These are phyloP conservation scores for Phytophthora pluvialis DNA, from an alignment of 352 stramenopile species.

Conservation along the genomic window DNA sequence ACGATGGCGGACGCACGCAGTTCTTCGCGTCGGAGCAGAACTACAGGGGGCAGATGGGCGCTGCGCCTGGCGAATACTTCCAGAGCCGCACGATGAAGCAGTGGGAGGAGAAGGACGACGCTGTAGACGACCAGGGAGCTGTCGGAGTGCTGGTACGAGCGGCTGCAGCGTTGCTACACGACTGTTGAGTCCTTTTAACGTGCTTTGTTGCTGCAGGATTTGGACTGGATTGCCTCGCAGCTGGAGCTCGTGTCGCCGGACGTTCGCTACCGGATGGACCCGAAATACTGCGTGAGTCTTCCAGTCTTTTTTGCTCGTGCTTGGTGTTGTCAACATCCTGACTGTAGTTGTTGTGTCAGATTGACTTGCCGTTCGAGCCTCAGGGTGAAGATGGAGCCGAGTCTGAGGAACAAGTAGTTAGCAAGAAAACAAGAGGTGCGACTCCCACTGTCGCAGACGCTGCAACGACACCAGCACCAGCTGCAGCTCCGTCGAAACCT, in stretches of 20 bases:
- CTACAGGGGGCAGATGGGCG: slow-evolving; percentile 45
- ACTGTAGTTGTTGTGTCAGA: slow-evolving; percentile 24
- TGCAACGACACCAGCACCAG: background rate
- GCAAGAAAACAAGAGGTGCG: background rate
- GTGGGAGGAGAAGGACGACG: slow-evolving; percentile 67
- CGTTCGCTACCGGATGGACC: slow-evolving; percentile 71
- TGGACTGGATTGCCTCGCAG: slow-evolving; percentile 70
- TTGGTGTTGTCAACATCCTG: background rate
- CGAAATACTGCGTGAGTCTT: slow-evolving; percentile 76
- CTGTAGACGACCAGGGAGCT: slow-evolving; percentile 29
- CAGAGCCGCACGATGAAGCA: slow-evolving; percentile 68
- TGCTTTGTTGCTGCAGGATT: slow-evolving; percentile 48
- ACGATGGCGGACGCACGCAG: slow-evolving; percentile 42
- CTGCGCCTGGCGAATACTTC: slow-evolving; percentile 55
- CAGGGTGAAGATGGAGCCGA: slow-evolving; percentile 25
- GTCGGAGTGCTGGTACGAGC: slow-evolving; percentile 49
- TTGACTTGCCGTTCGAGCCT: slow-evolving; percentile 49
- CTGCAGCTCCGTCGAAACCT: slow-evolving; percentile 5
- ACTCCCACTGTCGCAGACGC: background rate
- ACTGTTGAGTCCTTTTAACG: background rate
- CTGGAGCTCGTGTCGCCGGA: slow-evolving; percentile 50
- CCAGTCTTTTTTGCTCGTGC: background rate
- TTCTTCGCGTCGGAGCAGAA: slow-evolving; percentile 72
- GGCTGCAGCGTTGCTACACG: background rate
- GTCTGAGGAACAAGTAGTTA: slow-evolving; percentile 4